phyloP scores from a whole-genome alignment of 176 grass and related monocot genomes.

The Carex pumila region DNA sequence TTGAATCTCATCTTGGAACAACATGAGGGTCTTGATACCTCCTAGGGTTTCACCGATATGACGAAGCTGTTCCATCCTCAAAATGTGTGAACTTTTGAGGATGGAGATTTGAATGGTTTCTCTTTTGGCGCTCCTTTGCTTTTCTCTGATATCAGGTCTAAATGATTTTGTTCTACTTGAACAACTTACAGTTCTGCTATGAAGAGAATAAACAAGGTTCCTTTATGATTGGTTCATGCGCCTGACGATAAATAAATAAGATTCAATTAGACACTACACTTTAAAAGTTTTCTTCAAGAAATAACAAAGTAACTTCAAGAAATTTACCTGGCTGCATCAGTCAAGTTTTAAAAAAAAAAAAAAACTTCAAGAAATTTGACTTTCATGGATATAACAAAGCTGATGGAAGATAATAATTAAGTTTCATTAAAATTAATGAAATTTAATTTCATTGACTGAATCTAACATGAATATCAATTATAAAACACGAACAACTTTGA shows the following conservation, averaged over 20 bases:
- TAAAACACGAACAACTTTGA: not conserved
- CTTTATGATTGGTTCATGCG: conserved; percentile 11
- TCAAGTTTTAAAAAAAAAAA: too few species aligned
- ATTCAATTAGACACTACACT: not conserved
- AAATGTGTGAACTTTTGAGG: not conserved
- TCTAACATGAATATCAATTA: not conserved
- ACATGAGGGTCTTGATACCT: conserved; percentile 54
- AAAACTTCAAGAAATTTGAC: not conserved
- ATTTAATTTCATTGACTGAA: not conserved
- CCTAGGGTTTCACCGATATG: conserved; percentile 67
- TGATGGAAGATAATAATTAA: not conserved
- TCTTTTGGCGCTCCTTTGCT: not conserved
- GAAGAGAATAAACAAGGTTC: not conserved
- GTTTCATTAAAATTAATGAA: not conserved
- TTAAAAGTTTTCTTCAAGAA: not conserved
- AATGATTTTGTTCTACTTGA: not conserved
- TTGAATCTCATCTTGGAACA: conserved; percentile 60
- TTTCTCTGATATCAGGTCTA: not conserved
- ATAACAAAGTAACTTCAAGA: not conserved
- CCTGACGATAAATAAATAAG: not conserved
- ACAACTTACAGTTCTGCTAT: not conserved
- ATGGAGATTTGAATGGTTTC: conserved; percentile 13
- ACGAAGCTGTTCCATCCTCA: conserved; percentile 78
- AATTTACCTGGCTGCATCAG: too few species aligned
- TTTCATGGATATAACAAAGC: not conserved